Percentiles rank a stretch among this genome's conserved stretches.
Evolutionary conservation across 1,284 basidiomycete genomes (phyloP).

Genomic region (Ceratobasidium sp.): DNA sequence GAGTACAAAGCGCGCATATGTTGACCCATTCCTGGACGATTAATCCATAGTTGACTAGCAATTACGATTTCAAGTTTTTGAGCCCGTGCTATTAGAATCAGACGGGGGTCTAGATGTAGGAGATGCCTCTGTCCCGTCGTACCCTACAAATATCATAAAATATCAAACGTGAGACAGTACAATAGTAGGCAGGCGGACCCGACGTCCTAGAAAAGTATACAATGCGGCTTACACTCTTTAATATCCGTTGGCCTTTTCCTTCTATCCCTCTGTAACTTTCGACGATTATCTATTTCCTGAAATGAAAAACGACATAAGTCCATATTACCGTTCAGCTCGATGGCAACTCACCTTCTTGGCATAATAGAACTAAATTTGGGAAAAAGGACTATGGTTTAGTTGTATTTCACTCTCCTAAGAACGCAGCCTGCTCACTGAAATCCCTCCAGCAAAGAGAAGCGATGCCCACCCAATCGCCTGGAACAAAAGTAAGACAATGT

Average conservation of each 20-base stretch:
- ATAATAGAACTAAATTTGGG: constrained; percentile 22
- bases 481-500: not conserved
- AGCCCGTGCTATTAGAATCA: not conserved
- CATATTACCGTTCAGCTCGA: not conserved
- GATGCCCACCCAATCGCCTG: constrained; percentile 28
- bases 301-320: not conserved
- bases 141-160: constrained; percentile 6
- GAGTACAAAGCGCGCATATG: not conserved
- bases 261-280: constrained; percentile 20
- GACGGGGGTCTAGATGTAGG: not conserved
- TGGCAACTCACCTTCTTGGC: constrained; percentile 15
- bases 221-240: constrained; percentile 27
- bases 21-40: not conserved
- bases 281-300: constrained; percentile 34
- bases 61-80: not conserved
- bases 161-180: not conserved
- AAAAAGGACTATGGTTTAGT: not conserved
- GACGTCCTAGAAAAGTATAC: not conserved
- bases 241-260: constrained; percentile 18
- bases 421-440: not conserved
- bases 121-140: constrained; percentile 10
- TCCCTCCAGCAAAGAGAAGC: constrained; percentile 28
- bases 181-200: not conserved
- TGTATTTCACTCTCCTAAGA: not conserved
- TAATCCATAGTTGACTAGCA: no score